phyloP scores from a whole-genome alignment of 192 early-diverging fungal genomes.

The Backusella sp. region DNA sequence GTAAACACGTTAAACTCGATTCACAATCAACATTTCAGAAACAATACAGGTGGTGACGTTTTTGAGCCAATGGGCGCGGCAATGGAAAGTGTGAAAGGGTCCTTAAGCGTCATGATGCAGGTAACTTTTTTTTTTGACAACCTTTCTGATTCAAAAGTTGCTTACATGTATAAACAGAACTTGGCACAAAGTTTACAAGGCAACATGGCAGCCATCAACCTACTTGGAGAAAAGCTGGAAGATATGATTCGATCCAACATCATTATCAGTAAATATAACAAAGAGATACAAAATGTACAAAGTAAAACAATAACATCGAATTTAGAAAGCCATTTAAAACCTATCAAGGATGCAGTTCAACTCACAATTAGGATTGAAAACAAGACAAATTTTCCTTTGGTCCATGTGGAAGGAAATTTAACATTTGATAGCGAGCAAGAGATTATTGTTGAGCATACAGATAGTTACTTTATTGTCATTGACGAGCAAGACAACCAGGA shows the following conservation, averaged over 20 bases:
- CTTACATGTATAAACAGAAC: background rate
- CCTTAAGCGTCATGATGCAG: background rate
- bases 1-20: background rate
- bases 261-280: background rate
- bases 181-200: background rate
- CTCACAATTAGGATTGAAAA: background rate
- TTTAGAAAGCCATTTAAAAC: background rate
- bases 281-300: background rate
- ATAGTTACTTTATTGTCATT: background rate
- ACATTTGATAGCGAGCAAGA: background rate
- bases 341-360: background rate
- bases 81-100: background rate
- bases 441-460: background rate
- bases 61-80: background rate
- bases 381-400: background rate
- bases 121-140: background rate
- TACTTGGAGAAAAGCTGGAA: background rate
- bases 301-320: no score
- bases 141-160: no score
- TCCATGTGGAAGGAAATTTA: background rate
- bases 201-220: background rate
- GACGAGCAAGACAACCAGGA: background rate
- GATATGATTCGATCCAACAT: background rate
- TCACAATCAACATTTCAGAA: background rate
- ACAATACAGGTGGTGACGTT: background rate